These are phyloP conservation scores for Neobulgaria alba DNA, from an alignment of 2,329 filamentous ascomycete genomes.

Conservation along the genomic window DNA sequence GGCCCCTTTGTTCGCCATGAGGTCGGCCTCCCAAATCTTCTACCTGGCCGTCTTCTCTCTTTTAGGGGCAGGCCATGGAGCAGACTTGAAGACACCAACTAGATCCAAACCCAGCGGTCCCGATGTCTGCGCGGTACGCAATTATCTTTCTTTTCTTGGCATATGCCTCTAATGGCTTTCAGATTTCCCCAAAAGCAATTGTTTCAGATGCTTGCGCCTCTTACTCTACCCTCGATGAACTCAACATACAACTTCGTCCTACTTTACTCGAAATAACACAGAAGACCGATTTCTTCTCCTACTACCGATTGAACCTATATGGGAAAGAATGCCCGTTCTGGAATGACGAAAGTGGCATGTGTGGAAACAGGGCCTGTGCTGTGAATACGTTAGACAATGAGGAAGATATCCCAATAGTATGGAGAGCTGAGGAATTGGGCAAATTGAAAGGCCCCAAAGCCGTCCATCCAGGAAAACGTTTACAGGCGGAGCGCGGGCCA, in stretches of 20 bases:
- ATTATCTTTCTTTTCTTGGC: conserved; percentile 22
- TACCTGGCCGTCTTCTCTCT: conserved; percentile 55
- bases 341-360: conserved; percentile 87
- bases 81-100: conserved; percentile 27
- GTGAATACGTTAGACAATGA: conserved; percentile 94
- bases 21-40: conserved; percentile 44
- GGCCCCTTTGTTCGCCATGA: conserved; percentile 33
- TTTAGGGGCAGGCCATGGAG: conserved; percentile 39
- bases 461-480: conserved; percentile 71
- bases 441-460: conserved; percentile 88
- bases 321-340: conserved; percentile 95
- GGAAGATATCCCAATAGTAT: conserved; percentile 83
- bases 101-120: conserved; percentile 30
- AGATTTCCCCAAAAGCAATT: conserved; percentile 84
- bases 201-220: conserved; percentile 93
- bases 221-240: conserved; percentile 76
- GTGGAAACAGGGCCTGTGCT: conserved; percentile 92
- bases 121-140: conserved; percentile 32
- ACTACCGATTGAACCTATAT: conserved; percentile 92
- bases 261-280: conserved; percentile 72
- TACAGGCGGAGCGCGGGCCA: conserved; percentile 59
- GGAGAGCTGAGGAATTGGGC: conserved; percentile 84
- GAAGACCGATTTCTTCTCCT: conserved; percentile 94
- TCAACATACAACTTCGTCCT: conserved; percentile 72
- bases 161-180: conserved; percentile 29